Evolutionary conservation across 1,284 basidiomycete species (phyloP).

Genomic region (Xerocomus minutiporus): DNA sequence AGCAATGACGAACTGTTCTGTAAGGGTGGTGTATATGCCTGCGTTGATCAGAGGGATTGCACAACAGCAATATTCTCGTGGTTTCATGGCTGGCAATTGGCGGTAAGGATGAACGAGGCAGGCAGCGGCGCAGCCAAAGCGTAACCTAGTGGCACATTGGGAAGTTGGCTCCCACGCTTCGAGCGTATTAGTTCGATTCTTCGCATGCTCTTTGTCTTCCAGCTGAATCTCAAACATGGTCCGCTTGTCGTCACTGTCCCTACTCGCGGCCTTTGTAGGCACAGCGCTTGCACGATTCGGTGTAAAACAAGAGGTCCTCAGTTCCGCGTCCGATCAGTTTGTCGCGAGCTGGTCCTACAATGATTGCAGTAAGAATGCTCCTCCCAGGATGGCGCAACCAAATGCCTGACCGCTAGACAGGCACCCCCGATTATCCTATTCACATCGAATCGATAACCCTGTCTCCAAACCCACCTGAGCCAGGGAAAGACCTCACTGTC

Average conservation of each 20-base stretch:
- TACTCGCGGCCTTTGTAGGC: constrained; percentile 37
- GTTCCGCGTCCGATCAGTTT: constrained; percentile 33
- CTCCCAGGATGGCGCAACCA: background rate
- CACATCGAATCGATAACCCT: constrained; percentile 65
- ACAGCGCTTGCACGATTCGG: constrained; percentile 33
- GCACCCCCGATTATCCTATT: constrained; percentile 44
- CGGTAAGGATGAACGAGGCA: background rate
- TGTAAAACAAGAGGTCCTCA: constrained; percentile 40
- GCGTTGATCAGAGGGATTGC: constrained; percentile 84
- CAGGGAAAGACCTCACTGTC: constrained; percentile 80
- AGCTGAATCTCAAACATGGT: constrained; percentile 36
- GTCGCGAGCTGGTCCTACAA: constrained; percentile 49
- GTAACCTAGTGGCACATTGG: background rate
- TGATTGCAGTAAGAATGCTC: constrained; percentile 50
- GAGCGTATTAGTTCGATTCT: constrained; percentile 7
- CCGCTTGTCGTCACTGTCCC: constrained; percentile 37
- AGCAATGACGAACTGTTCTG: constrained; percentile 69
- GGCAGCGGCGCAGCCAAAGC: background rate
- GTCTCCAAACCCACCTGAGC: constrained; percentile 77
- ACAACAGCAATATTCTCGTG: constrained; percentile 74
- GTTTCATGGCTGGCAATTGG: constrained; percentile 42
- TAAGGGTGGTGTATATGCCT: constrained; percentile 78
- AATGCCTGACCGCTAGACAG: constrained; percentile 33
- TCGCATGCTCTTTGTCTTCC: background rate
- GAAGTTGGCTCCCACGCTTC: constrained; percentile 22